A percentile compares a stretch with the other conserved stretches of the same genome.
Conservation (phyloP, 2,329 filamentous ascomycete species). For the Apiospora malaysiana region DNA sequence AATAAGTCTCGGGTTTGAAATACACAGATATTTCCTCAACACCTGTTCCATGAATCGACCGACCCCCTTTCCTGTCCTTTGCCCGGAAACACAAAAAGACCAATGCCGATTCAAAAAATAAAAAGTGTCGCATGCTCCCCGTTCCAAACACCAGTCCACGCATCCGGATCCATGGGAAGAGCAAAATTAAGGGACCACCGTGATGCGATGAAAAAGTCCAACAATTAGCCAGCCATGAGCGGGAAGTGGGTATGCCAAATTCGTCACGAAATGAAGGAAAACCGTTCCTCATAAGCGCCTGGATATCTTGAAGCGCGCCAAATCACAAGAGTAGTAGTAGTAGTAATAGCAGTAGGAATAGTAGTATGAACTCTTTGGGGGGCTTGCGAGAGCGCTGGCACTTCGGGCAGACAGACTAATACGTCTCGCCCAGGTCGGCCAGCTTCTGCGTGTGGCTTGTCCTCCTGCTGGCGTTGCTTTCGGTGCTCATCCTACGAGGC, state of each 20-base stretch:
- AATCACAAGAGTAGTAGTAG: constrained; percentile 8
- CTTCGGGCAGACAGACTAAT: constrained; percentile 38
- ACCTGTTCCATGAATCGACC: constrained; percentile 1
- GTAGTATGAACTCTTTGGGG: no score
- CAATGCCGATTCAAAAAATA: constrained; percentile 19
- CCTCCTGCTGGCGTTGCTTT: constrained; percentile 43
- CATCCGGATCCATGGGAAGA: constrained; percentile 2
- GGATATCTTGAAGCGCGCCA: constrained; percentile 8
- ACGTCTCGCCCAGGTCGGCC: constrained; percentile 61
- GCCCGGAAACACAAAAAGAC: constrained; percentile 6
- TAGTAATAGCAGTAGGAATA: constrained; percentile 16
- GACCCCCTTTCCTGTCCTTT: neutral
- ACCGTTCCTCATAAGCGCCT: constrained; percentile 18
- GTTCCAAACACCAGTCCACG: constrained; percentile 15
- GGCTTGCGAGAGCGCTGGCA: neutral
- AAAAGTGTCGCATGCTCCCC: neutral
- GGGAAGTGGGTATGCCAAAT: constrained; percentile 18
- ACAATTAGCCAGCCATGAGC: neutral
- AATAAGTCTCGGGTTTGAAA: constrained; percentile 4
- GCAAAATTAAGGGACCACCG: neutral
- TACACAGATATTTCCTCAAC: constrained; percentile 13
- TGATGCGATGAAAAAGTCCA: neutral
- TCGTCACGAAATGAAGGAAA: constrained; percentile 11
- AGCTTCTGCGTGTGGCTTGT: constrained; percentile 50
- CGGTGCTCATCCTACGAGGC: constrained; percentile 53